These are phyloP conservation scores for Vaccinium myrtillus DNA, from an alignment of 148 eudicot species.

Conservation along the genomic window DNA sequence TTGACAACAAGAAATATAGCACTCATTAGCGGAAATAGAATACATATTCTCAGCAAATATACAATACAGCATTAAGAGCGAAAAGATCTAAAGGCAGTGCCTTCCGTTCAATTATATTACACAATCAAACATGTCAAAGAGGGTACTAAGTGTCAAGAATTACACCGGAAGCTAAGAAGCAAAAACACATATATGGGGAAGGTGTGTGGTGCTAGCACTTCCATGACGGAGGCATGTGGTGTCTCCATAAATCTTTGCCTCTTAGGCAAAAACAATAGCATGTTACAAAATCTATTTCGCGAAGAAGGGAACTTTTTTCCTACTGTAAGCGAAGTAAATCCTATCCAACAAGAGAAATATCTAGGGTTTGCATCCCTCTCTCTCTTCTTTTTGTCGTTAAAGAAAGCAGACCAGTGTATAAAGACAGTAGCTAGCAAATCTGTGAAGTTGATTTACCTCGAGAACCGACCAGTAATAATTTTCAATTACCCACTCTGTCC, in stretches of 20 bases:
- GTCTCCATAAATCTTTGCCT: neutral
- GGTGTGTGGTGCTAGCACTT: neutral
- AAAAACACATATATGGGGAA: neutral
- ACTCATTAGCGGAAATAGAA: neutral
- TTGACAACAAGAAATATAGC: slow-evolving; percentile 16
- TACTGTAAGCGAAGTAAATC: neutral
- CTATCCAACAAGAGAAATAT: neutral
- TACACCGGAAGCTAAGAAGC: neutral
- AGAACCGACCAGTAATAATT: neutral
- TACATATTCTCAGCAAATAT: neutral
- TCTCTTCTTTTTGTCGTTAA: too few relatives aligned
- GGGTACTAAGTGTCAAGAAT: neutral
- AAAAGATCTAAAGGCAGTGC: neutral
- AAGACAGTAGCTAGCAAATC: neutral
- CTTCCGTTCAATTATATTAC: neutral
- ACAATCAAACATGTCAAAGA: neutral
- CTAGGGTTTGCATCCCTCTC: neutral
- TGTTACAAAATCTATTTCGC: neutral
- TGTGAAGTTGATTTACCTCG: neutral
- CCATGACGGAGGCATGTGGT: neutral
- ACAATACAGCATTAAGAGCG: neutral
- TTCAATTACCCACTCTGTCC: neutral
- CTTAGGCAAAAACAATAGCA: neutral
- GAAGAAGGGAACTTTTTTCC: neutral
- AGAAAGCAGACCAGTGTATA: neutral